Base-by-base conservation (phyloP, 768 basidiomycete genomes). In the Saitozyma podzolica region DNA sequence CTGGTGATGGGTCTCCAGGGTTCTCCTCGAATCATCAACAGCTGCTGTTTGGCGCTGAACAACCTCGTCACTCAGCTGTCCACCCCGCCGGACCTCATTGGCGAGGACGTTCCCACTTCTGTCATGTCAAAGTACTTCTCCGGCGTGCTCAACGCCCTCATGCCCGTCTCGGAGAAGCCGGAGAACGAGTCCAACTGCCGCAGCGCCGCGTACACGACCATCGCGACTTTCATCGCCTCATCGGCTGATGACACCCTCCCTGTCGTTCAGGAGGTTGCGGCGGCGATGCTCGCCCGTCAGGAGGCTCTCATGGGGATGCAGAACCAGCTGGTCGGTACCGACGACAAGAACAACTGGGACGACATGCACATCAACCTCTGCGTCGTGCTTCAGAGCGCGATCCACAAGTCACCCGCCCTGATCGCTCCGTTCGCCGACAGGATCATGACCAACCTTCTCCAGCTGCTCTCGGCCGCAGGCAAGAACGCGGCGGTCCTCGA, bases 341-440 rank as follows among this genome's bases (percentile, higher is more conserved):
- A 99, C 80, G 96, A 99, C 75, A 88, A 91, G 65, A 94, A 93
- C 80, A 99, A 96, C 82, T 96, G 95, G 93, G 96, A 96, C 75
- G 95, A 99, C 78, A 84, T 99, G 29, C 94, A 96, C 78, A 89
- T 91, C 81, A 96, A 95, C 81, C 84, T 97, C 70, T 96, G 93
- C 78, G 61, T 61, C 20, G 70, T 70, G 17, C 52, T 73, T n/a
- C 78, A 95, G 89, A 87, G 86, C 72, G 87, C 93, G 49, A 86
- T 92, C 63, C 90, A 93, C 64, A 90, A 92, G 80, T 84, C 97
- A 50, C 86, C 85, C 61, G 83, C 84, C 1, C 88, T 90, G 59
- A 91, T 98, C 63, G 87, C 88, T 68, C 92, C 92, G 2, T 82
- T 95, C 64, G 89, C 91, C 39, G 92, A 97, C 78, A 88, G 92